phyloP scores from a whole-genome alignment of 2,329 filamentous ascomycete genomes.

The Beauveria caledonica region DNA sequence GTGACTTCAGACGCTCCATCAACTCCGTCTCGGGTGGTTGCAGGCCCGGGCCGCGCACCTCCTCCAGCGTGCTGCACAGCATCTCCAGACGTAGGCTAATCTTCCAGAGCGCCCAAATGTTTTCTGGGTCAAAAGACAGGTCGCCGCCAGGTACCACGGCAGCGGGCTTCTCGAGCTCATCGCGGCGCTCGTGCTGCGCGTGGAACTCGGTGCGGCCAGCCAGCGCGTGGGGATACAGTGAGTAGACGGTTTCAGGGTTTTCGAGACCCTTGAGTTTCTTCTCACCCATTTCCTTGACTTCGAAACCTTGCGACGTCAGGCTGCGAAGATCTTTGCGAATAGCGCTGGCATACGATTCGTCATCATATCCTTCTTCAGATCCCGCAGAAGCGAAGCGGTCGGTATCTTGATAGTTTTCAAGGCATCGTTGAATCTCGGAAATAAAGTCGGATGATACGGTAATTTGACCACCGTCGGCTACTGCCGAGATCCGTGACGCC shows the following conservation, averaged over 20 bases:
- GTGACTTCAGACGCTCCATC: conserved; percentile 56
- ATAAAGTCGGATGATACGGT: conserved; percentile 97
- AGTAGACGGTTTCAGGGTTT: conserved; percentile 91
- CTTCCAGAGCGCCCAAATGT: conserved; percentile 84
- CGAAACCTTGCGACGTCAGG: conserved; percentile 84
- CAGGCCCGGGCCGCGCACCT: conserved; percentile 51
- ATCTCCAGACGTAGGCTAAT: conserved; percentile 85
- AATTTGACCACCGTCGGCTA: conserved; percentile 94
- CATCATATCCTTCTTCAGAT: conserved; percentile 60
- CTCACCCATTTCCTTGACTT: conserved; percentile 93
- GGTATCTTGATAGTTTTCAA: conserved; percentile 83
- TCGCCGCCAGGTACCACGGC: conserved; percentile 57
- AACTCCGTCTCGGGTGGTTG: conserved; percentile 77
- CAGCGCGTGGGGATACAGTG: conserved; percentile 86
- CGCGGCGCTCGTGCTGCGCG: conserved; percentile 37
- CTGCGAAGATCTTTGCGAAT: conserved; percentile 84
- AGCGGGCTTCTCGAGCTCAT: conserved; percentile 47
- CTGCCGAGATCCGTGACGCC: conserved; percentile 84
- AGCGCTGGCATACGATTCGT: conserved; percentile 63
- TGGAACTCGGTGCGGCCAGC: conserved; percentile 71
- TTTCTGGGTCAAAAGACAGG: conserved; percentile 69
- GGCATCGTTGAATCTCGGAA: conserved; percentile 82
- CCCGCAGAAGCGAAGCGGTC: conserved; percentile 61
- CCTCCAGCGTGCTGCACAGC: conserved; percentile 83
- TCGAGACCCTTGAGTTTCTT: conserved; percentile 93